Evolutionary conservation across 1,139 yeast genomes (phyloP).

Genomic region (Blastobotrys capitulatus): DNA sequence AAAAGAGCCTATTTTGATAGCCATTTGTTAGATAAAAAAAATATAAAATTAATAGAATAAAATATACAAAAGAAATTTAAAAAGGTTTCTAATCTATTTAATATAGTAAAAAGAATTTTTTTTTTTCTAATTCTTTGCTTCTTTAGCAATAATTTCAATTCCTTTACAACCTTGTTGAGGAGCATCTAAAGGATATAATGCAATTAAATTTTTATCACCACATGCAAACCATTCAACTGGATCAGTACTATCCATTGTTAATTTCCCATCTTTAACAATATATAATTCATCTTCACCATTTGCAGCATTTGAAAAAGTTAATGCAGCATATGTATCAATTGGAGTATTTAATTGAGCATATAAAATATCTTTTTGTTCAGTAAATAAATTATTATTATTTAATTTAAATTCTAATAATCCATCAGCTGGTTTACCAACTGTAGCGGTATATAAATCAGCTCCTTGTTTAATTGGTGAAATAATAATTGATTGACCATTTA

Average conservation of each 20-base stretch:
- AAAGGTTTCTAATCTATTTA: no score
- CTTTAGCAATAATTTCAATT: constrained; percentile 3
- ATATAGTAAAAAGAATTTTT: no score
- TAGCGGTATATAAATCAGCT: constrained; percentile 3
- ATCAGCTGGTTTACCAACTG: constrained; percentile 1
- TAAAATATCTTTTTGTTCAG: background rate
- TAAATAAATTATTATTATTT: background rate
- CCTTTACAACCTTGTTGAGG: constrained; percentile 10
- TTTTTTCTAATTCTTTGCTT: no score
- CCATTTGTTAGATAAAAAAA: no score
- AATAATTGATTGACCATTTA: background rate
- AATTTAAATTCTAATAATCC: background rate
- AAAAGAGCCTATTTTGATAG: no score
- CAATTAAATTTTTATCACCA: constrained; percentile 1
- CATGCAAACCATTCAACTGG: constrained; percentile 9
- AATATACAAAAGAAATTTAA: no score
- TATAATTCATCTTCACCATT: constrained; percentile 3
- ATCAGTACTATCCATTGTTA: background rate
- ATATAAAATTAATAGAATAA: no score
- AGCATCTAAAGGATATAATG: constrained; percentile 7
- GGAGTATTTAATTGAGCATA: constrained; percentile 8
- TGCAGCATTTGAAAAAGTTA: constrained; percentile 2
- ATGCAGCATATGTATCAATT: constrained; percentile 8
- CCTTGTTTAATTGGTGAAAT: background rate
- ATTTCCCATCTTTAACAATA: background rate